Percentiles rank a stretch among this genome's conserved stretches.
phyloP scores from a whole-genome alignment of 768 basidiomycete species.

The Pleurotus cornucopiae region DNA sequence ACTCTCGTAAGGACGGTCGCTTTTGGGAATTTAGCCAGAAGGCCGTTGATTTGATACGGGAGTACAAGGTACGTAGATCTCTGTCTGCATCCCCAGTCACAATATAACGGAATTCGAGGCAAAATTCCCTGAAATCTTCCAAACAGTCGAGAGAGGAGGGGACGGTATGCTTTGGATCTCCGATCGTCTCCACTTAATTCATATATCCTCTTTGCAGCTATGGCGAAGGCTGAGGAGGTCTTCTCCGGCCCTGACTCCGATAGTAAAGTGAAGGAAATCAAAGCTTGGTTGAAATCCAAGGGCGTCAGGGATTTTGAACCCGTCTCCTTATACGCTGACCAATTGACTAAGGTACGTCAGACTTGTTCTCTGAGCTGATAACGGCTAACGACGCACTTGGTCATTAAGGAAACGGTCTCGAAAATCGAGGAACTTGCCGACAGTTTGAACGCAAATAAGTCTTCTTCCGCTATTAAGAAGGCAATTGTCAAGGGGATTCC shows the following conservation, averaged over 20 bases:
- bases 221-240: slow-evolving; percentile 64
- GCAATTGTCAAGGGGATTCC: slow-evolving; percentile 94
- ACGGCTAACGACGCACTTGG: background rate
- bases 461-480: slow-evolving; percentile 70
- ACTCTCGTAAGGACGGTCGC: slow-evolving; percentile 78
- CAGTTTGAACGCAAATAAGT: slow-evolving; percentile 55
- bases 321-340: slow-evolving; percentile 88
- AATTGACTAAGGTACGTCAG: slow-evolving; percentile 71
- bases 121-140: slow-evolving; percentile 83
- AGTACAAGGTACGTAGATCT: slow-evolving; percentile 64
- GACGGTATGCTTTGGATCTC: slow-evolving; percentile 52
- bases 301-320: slow-evolving; percentile 90
- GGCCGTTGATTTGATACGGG: slow-evolving; percentile 71
- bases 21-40: slow-evolving; percentile 94
- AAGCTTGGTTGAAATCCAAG: slow-evolving; percentile 80
- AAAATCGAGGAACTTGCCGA: slow-evolving; percentile 80
- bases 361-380: background rate
- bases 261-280: slow-evolving; percentile 68
- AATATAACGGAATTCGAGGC: slow-evolving; percentile 33
- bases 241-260: slow-evolving; percentile 58
- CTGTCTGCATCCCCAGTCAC: slow-evolving; percentile 1
- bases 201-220: slow-evolving; percentile 45
- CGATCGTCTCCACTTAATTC: background rate
- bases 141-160: slow-evolving; percentile 61
- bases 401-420: slow-evolving; percentile 62